Conservation (phyloP, 306 rosid genomes). For the Cicer chorassanicum region DNA sequence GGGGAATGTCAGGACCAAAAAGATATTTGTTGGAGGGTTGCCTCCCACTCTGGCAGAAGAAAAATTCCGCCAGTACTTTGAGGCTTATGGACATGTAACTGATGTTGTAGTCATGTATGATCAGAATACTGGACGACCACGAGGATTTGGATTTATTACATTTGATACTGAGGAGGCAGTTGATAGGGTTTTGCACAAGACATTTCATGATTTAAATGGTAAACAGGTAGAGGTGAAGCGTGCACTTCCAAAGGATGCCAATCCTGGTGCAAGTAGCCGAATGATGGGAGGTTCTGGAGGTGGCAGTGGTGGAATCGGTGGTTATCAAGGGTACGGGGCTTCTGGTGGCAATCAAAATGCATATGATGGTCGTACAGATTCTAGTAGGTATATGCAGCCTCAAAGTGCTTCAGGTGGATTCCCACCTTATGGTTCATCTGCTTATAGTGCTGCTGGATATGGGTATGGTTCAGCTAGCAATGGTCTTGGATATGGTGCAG, state of each 20-base stretch:
- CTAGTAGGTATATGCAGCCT: conserved; percentile 89
- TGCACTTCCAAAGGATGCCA: conserved; percentile 98
- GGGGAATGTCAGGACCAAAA: conserved; percentile 88
- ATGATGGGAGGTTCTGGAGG: conserved; percentile 69
- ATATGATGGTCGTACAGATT: conserved; percentile 89
- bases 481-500: conserved; percentile 83
- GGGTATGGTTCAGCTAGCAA: conserved; percentile 93
- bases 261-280: conserved; percentile 90
- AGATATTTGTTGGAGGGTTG: conserved; percentile 96
- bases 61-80: conserved; percentile 86
- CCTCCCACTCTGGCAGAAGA: conserved; percentile 91
- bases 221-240: conserved; percentile 99
- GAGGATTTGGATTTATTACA: conserved; percentile 97
- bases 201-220: conserved; percentile 94
- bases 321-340: conserved; percentile 83
- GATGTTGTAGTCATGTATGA: conserved; percentile 99
- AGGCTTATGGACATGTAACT: conserved; percentile 79
- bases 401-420: conserved; percentile 83
- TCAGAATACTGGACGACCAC: conserved; percentile 95
- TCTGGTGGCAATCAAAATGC: conserved; percentile 88
- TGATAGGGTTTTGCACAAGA: conserved; percentile 94
- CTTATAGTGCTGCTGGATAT: conserved; percentile 77
- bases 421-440: conserved; percentile 90
- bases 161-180: conserved; percentile 94
- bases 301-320: conserved; percentile 67